Evolutionary conservation across 345 rosid species (phyloP), one percentile per base, ranked within the genome.

Genomic region (Geranium rotundifolium): DNA sequence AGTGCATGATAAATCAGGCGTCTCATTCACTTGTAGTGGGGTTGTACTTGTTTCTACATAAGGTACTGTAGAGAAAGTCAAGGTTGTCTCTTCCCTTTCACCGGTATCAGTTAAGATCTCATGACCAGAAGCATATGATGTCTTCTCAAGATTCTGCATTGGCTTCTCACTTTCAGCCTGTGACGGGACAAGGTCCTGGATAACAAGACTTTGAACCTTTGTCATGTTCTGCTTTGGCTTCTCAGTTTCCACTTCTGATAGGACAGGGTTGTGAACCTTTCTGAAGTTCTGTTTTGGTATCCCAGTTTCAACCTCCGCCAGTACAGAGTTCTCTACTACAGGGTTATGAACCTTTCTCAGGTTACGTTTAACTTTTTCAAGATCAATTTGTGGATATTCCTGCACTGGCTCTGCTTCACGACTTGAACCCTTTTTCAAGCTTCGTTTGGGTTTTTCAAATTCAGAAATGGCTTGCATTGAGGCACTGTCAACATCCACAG

Each of bases 291-390:
- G 55, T 15, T 50, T 50, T 50, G 85, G 77, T 76, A 74, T 82
- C 72, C 80, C 89, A 6, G 56, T 54, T 63, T 76, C 90, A 69
- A 68, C 57, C 67, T 79, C 86, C 58, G 89, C 65, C 64, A 72
- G 91, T 56, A 73, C 71, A 70, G 84, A 72, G 71, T 69, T 83
- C 62, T 83, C 96, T 54, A 81, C 59, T 15, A 75, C 76, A 49
- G 90, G 95, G 67, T 76, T 87, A 63, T 87, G 90, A 61, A 91
- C 92, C 74, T 82, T 91, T 79, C 98, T 85, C 85, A 91, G 75
- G 76, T 75, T 84, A 23, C 92, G 89, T 71, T 91, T 91, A 58
- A 89, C 92, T 73, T 91, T 91, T 77, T 91, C 95, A 72, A 91
- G 88, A 74, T 87, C 96, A 77, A 54, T 76, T 67, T 85, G 91